phyloP scores from a whole-genome alignment of 192 early-diverging fungal genomes.

The Coemansia brasiliensis region DNA sequence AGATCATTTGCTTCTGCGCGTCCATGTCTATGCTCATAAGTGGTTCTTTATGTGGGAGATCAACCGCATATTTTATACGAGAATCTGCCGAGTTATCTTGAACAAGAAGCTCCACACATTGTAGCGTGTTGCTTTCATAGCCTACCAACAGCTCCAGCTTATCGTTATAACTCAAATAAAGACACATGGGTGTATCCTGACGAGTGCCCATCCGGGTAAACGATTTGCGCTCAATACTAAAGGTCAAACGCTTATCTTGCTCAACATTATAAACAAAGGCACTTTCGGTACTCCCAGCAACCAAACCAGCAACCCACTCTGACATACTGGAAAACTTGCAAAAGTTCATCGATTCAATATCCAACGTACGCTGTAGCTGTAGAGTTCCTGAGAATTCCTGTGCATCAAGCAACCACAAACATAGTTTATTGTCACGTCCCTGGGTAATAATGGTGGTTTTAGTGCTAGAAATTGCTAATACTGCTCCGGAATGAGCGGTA shows the following conservation, averaged over 20 bases:
- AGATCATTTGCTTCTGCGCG: constrained; percentile 8
- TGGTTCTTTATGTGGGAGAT: constrained; percentile 38
- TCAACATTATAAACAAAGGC: constrained; percentile 24
- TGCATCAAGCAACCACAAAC: constrained; percentile 30
- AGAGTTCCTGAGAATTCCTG: constrained; percentile 28
- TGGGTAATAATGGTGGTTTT: constrained; percentile 36
- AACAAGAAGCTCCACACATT: constrained; percentile 17
- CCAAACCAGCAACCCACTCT: constrained; percentile 31
- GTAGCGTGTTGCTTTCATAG: constrained; percentile 43
- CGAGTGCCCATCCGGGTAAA: constrained; percentile 17
- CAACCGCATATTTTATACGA: not conserved
- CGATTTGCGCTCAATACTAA: constrained; percentile 29
- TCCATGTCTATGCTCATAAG: constrained; percentile 39
- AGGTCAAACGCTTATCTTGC: not conserved
- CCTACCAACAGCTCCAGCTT: constrained; percentile 13
- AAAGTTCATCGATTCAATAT: constrained; percentile 50
- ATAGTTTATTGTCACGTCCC: constrained; percentile 49
- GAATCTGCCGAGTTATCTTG: not conserved
- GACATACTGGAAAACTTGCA: constrained; percentile 25
- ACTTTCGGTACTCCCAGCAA: constrained; percentile 15
- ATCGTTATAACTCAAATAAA: constrained; percentile 2
- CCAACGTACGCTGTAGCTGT: constrained; percentile 6
- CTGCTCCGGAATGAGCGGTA: constrained; percentile 26
- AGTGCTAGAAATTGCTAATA: constrained; percentile 25
- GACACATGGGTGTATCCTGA: constrained; percentile 44